Evolutionary conservation across 202 grass and related monocot species (phyloP).

Genomic region (Digitaria exilis): DNA sequence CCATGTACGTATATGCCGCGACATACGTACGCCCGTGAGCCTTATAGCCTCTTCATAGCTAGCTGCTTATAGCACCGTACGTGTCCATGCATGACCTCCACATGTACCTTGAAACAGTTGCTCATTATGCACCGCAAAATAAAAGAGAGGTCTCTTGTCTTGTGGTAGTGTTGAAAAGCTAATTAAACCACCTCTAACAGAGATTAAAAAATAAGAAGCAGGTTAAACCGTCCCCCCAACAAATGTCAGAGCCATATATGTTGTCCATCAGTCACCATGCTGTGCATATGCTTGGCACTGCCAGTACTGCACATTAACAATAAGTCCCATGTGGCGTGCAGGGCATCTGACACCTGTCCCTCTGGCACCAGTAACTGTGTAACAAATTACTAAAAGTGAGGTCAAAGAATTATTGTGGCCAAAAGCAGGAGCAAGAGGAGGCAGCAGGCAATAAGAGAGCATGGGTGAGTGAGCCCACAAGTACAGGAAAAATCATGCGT

Average conservation of each 20-base stretch:
- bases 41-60: not conserved
- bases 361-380: not conserved
- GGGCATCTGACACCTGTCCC: slow-evolving; percentile 12
- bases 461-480: not conserved
- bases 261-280: not conserved
- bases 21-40: not conserved
- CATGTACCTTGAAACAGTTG: not conserved
- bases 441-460: too few relatives aligned
- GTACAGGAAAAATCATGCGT: slow-evolving; percentile 7
- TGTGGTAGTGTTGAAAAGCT: too few relatives aligned
- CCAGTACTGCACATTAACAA: too few relatives aligned
- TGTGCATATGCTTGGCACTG: not conserved
- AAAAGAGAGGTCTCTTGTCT: too few relatives aligned
- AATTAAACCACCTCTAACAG: too few relatives aligned
- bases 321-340: not conserved
- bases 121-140: too few relatives aligned
- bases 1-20: not conserved
- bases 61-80: not conserved
- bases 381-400: not conserved
- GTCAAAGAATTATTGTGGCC: not conserved
- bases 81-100: not conserved
- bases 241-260: not conserved
- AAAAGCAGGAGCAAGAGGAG: too few relatives aligned
- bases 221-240: not conserved
- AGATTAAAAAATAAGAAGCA: too few relatives aligned